Evolutionary conservation across 2,329 filamentous ascomycete species (phyloP).

Genomic region (Colletotrichum liriopes): DNA sequence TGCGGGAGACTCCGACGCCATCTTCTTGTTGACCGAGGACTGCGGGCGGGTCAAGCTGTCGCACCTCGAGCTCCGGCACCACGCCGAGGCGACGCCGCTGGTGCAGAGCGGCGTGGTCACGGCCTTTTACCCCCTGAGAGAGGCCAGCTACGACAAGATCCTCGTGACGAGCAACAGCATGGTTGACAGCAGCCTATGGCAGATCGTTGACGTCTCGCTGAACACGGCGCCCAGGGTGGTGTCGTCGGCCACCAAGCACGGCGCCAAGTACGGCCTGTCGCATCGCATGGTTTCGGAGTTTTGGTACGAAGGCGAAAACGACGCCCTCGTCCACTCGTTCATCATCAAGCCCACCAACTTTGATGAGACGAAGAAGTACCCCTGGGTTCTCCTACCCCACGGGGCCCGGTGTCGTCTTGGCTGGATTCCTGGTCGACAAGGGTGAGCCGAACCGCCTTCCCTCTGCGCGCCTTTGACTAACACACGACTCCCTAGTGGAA

Average conservation of each 20-base stretch:
- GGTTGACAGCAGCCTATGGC: conserved; percentile 56
- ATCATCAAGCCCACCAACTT: conserved; percentile 57
- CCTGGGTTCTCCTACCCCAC: conserved; percentile 56
- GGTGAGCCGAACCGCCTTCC: conserved; percentile 47
- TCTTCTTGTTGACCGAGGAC: conserved; percentile 54
- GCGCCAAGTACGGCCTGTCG: conserved; percentile 52
- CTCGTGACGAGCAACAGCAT: conserved; percentile 57
- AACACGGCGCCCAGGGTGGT: conserved; percentile 47
- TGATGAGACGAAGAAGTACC: conserved; percentile 55
- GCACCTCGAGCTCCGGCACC: conserved; percentile 51
- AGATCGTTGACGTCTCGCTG: conserved; percentile 50
- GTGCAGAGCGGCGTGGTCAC: conserved; percentile 48
- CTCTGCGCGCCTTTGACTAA: background rate
- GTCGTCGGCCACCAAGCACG: conserved; percentile 51
- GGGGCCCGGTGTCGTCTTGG: conserved; percentile 64
- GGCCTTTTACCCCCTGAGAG: conserved; percentile 48
- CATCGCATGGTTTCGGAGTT: conserved; percentile 57
- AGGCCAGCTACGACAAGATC: conserved; percentile 49
- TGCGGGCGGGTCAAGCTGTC: conserved; percentile 54
- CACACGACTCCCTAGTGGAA: conserved; percentile 61
- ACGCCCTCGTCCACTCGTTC: conserved; percentile 56
- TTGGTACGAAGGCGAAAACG: conserved; percentile 57
- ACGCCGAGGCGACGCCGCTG: conserved; percentile 48
- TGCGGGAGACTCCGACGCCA: conserved; percentile 49
- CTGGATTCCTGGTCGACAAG: conserved; percentile 67